Evolutionary conservation across 2,329 filamentous ascomycete species (phyloP).

Genomic region (Pleomassaria siparia): DNA sequence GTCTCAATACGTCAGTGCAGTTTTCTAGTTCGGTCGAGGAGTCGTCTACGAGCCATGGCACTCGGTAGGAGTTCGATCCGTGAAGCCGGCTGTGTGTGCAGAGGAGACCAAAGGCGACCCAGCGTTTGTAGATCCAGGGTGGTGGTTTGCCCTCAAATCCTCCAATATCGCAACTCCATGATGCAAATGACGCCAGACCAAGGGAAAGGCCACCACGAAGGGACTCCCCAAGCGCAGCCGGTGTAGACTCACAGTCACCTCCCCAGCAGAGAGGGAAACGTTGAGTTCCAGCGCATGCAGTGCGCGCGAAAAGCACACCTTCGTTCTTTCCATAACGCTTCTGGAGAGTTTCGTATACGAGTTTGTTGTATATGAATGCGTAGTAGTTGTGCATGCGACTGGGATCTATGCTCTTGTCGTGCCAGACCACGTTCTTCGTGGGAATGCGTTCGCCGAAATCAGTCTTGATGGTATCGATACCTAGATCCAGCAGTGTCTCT

Average conservation of each 20-base stretch:
- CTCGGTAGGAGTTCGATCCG: conserved; percentile 69
- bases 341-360: conserved; percentile 67
- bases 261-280: conserved; percentile 68
- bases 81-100: conserved; percentile 72
- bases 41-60: conserved; percentile 72
- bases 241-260: conserved; percentile 73
- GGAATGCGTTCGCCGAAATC: conserved; percentile 76
- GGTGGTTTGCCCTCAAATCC: conserved; percentile 70
- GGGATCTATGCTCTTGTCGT: conserved; percentile 61
- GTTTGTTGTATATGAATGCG: conserved; percentile 70
- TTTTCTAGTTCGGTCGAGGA: conserved; percentile 54
- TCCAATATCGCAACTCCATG: conserved; percentile 71
- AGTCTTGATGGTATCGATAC: conserved; percentile 73
- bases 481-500: conserved; percentile 65
- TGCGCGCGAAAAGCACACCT: conserved; percentile 68
- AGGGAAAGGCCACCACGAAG: conserved; percentile 66
- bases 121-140: conserved; percentile 73
- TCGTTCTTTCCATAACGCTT: conserved; percentile 52
- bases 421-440: conserved; percentile 64
- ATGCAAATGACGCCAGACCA: conserved; percentile 65
- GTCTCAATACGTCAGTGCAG: conserved; percentile 57
- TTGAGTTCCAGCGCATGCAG: conserved; percentile 68
- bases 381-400: conserved; percentile 77
- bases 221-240: conserved; percentile 72
- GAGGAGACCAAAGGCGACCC: conserved; percentile 74